Evolutionary conservation across 2,329 filamentous ascomycete genomes (phyloP).

Genomic region (Ophidiomyces ophidiicola): DNA sequence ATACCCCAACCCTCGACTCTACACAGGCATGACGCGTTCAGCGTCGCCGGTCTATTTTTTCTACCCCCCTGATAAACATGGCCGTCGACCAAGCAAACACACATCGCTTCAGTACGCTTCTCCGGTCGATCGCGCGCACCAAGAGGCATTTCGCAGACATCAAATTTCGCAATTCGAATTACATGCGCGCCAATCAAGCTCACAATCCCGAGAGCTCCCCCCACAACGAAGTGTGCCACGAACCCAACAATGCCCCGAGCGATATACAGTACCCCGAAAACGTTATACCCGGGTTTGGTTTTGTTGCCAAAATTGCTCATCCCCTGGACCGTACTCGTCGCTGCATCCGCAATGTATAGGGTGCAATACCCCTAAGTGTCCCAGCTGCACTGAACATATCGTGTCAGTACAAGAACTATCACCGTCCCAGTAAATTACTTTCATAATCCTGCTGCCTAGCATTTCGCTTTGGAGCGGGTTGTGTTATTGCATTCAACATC

Average conservation of each 20-base stretch:
- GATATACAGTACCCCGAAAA: conserved; percentile 4
- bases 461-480: not conserved
- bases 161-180: conserved; percentile 8
- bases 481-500: no score
- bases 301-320: conserved; percentile 12
- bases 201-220: not conserved
- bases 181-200: not conserved
- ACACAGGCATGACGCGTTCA: conserved; percentile 13
- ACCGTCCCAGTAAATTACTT: not conserved
- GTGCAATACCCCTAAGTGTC: conserved; percentile 10
- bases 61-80: conserved; percentile 13
- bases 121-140: conserved; percentile 6
- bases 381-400: conserved; percentile 5
- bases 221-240: not conserved
- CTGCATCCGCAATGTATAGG: conserved; percentile 8
- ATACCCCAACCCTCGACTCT: not conserved
- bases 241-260: not conserved
- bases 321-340: conserved; percentile 12
- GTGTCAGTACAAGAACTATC: conserved; percentile 2
- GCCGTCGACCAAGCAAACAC: conserved; percentile 12
- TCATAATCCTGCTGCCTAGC: not conserved
- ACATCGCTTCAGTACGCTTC: conserved; percentile 15
- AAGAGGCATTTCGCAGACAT: conserved; percentile 8
- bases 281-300: conserved; percentile 8
- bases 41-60: conserved; percentile 13